phyloP scores from a whole-genome alignment of 225 moss, liverwort and hornwort genomes.

The Physcomitrellopsis africana region DNA sequence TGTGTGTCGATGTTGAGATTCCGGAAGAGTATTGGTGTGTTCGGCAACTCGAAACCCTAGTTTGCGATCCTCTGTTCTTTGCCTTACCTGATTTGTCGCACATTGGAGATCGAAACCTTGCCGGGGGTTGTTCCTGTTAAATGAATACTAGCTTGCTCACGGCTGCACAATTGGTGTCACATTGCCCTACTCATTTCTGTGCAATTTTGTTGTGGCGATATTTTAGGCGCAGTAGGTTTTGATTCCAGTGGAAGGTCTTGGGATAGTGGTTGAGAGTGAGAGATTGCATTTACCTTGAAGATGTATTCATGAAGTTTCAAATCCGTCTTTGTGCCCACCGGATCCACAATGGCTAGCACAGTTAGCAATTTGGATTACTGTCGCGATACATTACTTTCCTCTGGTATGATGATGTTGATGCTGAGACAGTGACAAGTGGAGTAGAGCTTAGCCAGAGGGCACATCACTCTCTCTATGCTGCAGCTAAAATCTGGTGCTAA shows the following conservation, averaged over 20 bases:
- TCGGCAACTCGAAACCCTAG: constrained; percentile 38
- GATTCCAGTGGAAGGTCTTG: no score
- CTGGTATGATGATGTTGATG: background rate
- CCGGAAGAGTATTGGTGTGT: background rate
- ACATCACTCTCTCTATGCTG: constrained; percentile 10
- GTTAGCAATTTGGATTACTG: background rate
- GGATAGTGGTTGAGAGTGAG: no score
- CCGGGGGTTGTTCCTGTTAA: background rate
- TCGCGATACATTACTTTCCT: background rate
- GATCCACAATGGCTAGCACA: background rate
- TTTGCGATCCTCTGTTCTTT: background rate
- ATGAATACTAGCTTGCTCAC: background rate
- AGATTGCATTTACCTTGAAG: no score
- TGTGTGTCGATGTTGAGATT: no score
- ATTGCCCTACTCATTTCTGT: no score
- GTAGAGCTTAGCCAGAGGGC: constrained; percentile 16
- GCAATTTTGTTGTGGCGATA: no score
- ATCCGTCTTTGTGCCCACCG: no score
- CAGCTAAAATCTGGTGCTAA: constrained; percentile 13
- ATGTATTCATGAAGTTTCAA: no score
- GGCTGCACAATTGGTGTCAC: background rate
- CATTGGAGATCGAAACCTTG: constrained; percentile 12
- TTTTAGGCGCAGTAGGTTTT: no score
- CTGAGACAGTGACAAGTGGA: background rate
- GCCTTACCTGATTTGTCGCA: background rate